Base-by-base conservation (phyloP, 805 yeast species). In the Candida berthetii region DNA sequence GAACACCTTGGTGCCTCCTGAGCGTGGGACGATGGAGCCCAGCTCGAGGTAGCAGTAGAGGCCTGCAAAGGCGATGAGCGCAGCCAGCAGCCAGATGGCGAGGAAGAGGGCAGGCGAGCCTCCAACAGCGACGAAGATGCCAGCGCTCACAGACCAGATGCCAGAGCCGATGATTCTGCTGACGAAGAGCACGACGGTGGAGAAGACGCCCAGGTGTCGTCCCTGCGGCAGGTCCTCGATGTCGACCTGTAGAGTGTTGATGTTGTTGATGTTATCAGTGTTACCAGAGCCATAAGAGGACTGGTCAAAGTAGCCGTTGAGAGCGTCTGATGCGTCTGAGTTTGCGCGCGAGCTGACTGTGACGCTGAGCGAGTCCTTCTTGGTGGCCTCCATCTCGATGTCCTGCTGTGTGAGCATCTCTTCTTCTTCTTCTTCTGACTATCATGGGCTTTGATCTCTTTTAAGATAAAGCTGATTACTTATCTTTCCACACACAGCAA, bases 1-100 rank as follows among this genome's bases (percentile, higher is more conserved):
- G 47, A 85, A 85, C 17, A 78, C 80, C 53, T 85, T 85, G 33
- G 81, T 74, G 0, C 91, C 95, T 3, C 95, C 93, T 45, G 82
- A 79, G 49, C 84, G 65, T 0, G 91, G 89, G 9, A 83, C 66
- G 53, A 82, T 68, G 8, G 83, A 73, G 0, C 91, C 93, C 42
- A 84, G 59, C 53, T 85, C 91, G 41, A 85, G 58, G 55, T 73
- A 85, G 35, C 83, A 72, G 52, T 69, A 78, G 18, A 84, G 58
- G 0, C 91, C 91, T 13, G 84, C 70, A 59, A 80, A 78, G 10
- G 89, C 78, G 43, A 81, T 65, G 4, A 72, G 37, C 1, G 82
- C 82, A 4, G 87, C 80, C 10, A 80, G 53, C 3, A 69, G 25
- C 93, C 93, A 85, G 1, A 84, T 73, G 0, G 65, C 44, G 37